Evolutionary conservation across 2,329 filamentous ascomycete species (phyloP), one percentile per base, ranked within the genome.

Genomic region (Triangularia verruculosa): DNA sequence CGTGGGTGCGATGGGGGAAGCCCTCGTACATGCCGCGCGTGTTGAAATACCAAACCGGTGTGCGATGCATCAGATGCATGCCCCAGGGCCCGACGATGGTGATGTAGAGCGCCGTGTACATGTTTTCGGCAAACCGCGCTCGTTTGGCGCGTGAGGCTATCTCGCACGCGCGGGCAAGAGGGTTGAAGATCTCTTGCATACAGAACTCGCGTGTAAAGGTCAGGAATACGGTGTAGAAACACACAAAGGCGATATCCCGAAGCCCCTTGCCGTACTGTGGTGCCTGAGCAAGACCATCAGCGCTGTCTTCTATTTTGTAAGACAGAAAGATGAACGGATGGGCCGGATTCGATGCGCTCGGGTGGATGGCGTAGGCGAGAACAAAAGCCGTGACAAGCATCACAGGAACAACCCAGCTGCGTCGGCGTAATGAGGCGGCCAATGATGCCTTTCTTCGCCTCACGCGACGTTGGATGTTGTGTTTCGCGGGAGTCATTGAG

Each of bases 21-120:
- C 77, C 80, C 70, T 89, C 87, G 71, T 90, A 92, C 87, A 92
- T 91, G 64, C 83, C 87, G 0, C 78, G 80, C 1, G 87, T 90
- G 72, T 89, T 87, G 79, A 92, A 92, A 72, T 90, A 92, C 89
- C 89, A 92, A 28, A 91, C 83, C 2, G 88, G 83, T 30, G 88
- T 88, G 63, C 82, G 80, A 59, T 80, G 83, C 89, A 92, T 92
- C 62, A 91, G 86, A 69, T 86, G 91, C 62, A 92, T 66, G 6
- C 89, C 89, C 61, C 84, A 84, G 0, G 88, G 88, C 0, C 88
- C 89, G 51, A 89, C 85, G 43, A 90, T 72, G 1, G 74, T 82
- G 72, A 91, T 91, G 77, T 92, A 92, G 9, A 91, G 78, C 0
- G 87, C 89, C 0, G 89, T 91, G 75, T 92, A 92, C 67, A 84